phyloP scores from a whole-genome alignment of 192 early-diverging fungal genomes.

The Podila epigama region DNA sequence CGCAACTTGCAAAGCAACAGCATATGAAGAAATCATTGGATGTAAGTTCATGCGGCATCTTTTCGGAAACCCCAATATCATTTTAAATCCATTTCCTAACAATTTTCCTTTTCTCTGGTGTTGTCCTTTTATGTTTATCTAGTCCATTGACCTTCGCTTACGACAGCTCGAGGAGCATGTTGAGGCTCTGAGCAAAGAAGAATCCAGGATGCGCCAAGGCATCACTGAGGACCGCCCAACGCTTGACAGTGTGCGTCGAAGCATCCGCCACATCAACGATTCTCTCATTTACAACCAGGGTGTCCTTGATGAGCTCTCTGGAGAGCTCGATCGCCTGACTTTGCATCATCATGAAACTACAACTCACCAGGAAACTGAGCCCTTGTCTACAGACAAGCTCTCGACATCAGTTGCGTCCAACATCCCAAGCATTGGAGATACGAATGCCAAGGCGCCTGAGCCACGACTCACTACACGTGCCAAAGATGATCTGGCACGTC shows the following conservation, averaged over 20 bases:
- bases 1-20: conserved; percentile 19
- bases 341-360: conserved; percentile 8
- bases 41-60: neutral
- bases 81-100: neutral
- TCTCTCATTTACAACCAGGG: conserved; percentile 51
- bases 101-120: neutral
- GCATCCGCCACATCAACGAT: conserved; percentile 49
- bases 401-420: neutral
- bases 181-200: conserved; percentile 9
- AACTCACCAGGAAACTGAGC: neutral
- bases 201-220: conserved; percentile 17
- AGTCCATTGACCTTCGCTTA: conserved; percentile 25
- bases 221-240: conserved; percentile 39
- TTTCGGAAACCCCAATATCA: neutral
- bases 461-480: neutral
- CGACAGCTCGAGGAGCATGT: conserved; percentile 29
- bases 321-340: conserved; percentile 19
- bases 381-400: neutral
- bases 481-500: conserved; percentile 20
- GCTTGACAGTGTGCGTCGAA: conserved; percentile 55
- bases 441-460: neutral
- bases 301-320: conserved; percentile 53
- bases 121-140: neutral
- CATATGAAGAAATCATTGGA: conserved; percentile 29
- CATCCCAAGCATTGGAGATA: neutral